Conservation (phyloP, 768 basidiomycete genomes). For the Terana coerulea region DNA sequence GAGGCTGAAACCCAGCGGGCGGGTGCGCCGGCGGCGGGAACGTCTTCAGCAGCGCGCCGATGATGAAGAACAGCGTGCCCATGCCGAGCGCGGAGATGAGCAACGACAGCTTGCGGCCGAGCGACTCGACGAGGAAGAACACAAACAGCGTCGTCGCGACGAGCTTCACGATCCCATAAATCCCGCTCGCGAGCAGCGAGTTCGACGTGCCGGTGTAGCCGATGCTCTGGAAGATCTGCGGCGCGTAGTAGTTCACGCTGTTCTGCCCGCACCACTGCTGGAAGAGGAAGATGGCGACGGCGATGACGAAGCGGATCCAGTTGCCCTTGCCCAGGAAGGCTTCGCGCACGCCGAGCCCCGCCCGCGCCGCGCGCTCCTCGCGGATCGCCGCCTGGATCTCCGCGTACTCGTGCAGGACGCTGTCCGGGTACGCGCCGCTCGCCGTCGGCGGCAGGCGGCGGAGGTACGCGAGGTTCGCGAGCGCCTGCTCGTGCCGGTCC, state of each 20-base stretch:
- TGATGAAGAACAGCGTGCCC: conserved; percentile 77
- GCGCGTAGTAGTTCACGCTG: conserved; percentile 71
- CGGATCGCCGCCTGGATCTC: conserved; percentile 80
- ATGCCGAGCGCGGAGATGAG: conserved; percentile 76
- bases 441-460: conserved; percentile 38
- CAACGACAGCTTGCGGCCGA: conserved; percentile 68
- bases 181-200: conserved; percentile 67
- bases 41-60: conserved; percentile 80
- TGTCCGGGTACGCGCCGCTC: conserved; percentile 28
- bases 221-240: conserved; percentile 72
- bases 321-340: conserved; percentile 83
- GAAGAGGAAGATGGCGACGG: conserved; percentile 71
- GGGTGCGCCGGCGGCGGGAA: conserved; percentile 48
- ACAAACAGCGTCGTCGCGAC: conserved; percentile 64
- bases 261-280: conserved; percentile 89
- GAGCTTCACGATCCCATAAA: conserved; percentile 67
- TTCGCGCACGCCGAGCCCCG: conserved; percentile 62
- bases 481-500: conserved; percentile 49
- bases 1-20: conserved; percentile 25
- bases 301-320: conserved; percentile 79
- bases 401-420: conserved; percentile 56
- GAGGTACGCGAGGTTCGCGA: conserved; percentile 60
- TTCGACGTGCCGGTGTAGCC: conserved; percentile 57
- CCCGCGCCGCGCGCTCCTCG: conserved; percentile 65
- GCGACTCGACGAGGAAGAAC: conserved; percentile 59